These are phyloP conservation scores for Ganoderma lucidum DNA, from an alignment of 1,284 basidiomycete genomes.

Conservation along the genomic window DNA sequence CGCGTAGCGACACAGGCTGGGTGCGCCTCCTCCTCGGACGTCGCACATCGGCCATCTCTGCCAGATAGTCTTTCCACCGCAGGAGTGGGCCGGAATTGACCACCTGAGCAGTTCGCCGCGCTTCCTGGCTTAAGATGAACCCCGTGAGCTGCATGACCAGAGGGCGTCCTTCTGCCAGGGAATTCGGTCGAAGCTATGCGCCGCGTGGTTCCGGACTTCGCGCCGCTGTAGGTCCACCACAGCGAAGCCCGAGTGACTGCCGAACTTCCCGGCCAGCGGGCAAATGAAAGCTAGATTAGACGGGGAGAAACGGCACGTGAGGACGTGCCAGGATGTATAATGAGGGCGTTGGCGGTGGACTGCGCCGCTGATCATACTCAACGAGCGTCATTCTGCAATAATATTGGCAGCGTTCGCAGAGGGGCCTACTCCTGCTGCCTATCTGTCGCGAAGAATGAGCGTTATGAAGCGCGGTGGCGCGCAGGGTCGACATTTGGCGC, in stretches of 20 bases:
- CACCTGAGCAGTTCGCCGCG: slow-evolving; percentile 33
- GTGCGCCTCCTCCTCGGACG: slow-evolving; percentile 27
- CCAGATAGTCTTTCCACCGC: slow-evolving; percentile 31
- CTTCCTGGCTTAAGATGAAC: slow-evolving; percentile 23
- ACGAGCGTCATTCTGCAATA: slow-evolving; percentile 13
- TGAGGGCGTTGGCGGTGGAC: slow-evolving; percentile 17
- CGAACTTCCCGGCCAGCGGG: slow-evolving; percentile 13
- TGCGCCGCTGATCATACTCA: slow-evolving; percentile 30
- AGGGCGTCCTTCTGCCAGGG: slow-evolving; percentile 13
- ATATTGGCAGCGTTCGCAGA: slow-evolving; percentile 8
- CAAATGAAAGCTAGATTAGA: neutral
- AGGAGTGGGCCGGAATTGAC: slow-evolving; percentile 21
- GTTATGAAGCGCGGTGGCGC: neutral
- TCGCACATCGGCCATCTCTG: slow-evolving; percentile 17
- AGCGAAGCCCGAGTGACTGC: slow-evolving; percentile 23
- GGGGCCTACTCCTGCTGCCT: slow-evolving; percentile 10
- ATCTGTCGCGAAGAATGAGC: neutral
- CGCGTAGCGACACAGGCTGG: slow-evolving; percentile 15
- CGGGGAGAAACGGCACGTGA: slow-evolving; percentile 15
- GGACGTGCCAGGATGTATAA: slow-evolving; percentile 5
- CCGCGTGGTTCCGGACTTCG: slow-evolving; percentile 31
- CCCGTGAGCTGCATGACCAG: slow-evolving; percentile 18
- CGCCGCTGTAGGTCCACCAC: slow-evolving; percentile 34
- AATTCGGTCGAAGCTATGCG: slow-evolving; percentile 25
- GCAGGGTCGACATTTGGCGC: neutral